A percentile compares a stretch with the other conserved stretches of the same genome.
Conservation (phyloP, 1,284 basidiomycete species). For the Macrocystidia cucumis region DNA sequence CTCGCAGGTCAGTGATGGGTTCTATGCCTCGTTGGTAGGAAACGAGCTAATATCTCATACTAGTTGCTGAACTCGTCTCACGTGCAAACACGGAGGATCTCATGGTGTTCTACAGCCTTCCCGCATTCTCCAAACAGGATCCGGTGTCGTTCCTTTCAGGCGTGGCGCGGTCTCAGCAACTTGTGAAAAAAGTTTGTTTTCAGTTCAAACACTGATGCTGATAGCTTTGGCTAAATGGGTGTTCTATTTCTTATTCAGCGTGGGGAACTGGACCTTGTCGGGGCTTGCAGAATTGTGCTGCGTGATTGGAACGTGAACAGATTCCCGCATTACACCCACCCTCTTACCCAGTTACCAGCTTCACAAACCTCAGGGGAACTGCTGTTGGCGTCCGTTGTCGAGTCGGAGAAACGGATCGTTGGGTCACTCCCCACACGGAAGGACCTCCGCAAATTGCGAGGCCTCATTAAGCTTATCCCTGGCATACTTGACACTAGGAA, state of each 20-base stretch:
- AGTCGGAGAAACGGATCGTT: constrained; percentile 42
- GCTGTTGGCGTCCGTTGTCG: too few relatives aligned
- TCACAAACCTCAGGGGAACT: constrained; percentile 16
- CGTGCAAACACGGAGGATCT: constrained; percentile 76
- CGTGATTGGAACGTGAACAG: constrained; percentile 86
- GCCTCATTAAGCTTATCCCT: constrained; percentile 49
- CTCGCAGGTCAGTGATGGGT: constrained; percentile 57
- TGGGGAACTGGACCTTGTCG: constrained; percentile 71
- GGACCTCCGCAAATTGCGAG: constrained; percentile 54
- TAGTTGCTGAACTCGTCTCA: constrained; percentile 71
- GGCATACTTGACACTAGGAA: constrained; percentile 48
- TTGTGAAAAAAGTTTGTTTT: constrained; percentile 70
- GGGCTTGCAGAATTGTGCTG: constrained; percentile 77
- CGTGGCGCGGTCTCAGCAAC: constrained; percentile 72
- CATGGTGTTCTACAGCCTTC: constrained; percentile 86
- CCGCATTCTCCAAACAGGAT: constrained; percentile 73
- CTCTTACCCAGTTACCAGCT: constrained; percentile 17
- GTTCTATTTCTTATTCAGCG: constrained; percentile 34
- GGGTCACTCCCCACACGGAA: constrained; percentile 45
- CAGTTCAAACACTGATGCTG: constrained; percentile 7
- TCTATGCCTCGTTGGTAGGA: constrained; percentile 3
- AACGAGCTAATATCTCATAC: constrained; percentile 2
- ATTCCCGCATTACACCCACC: constrained; percentile 69
- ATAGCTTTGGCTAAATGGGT: too few relatives aligned
- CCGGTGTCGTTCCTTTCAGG: constrained; percentile 74